Percentiles rank a stretch among this genome's conserved stretches.
phyloP scores from a whole-genome alignment of 805 yeast genomes.

The Yamadazyma laniorum region DNA sequence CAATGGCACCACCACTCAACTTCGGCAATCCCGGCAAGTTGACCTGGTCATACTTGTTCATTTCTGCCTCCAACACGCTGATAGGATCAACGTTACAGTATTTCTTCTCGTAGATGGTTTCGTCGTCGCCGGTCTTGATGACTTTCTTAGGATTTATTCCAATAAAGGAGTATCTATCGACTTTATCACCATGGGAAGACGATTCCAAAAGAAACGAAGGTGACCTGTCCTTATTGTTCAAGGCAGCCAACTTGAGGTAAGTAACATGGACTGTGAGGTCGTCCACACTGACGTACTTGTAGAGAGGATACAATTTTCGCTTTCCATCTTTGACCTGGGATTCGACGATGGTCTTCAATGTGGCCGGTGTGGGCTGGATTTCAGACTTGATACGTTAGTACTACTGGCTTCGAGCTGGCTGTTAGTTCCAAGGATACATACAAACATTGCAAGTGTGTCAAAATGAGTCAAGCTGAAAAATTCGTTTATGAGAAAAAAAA shows the following conservation, averaged over 20 bases:
- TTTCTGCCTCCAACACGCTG: constrained; percentile 67
- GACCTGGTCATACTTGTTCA: constrained; percentile 63
- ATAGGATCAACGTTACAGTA: constrained; percentile 74
- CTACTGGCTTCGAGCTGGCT: no score
- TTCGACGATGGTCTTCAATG: constrained; percentile 26
- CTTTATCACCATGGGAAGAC: constrained; percentile 83
- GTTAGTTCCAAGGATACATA: constrained; percentile 19
- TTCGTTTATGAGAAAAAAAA: no score
- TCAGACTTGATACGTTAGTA: constrained; percentile 20
- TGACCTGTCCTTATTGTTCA: constrained; percentile 48
- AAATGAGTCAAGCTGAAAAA: constrained; percentile 8
- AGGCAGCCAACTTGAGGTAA: constrained; percentile 75
- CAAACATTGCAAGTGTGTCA: constrained; percentile 16
- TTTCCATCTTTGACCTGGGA: constrained; percentile 12
- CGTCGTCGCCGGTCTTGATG: constrained; percentile 76
- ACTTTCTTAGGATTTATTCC: constrained; percentile 83
- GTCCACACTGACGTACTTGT: constrained; percentile 68
- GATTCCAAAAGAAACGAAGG: constrained; percentile 86
- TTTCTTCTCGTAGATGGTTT: constrained; percentile 23
- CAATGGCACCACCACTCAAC: constrained; percentile 94
- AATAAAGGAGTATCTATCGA: constrained; percentile 87
- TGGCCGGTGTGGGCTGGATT: constrained; percentile 38
- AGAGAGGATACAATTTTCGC: constrained; percentile 81
- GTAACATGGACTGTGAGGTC: constrained; percentile 88
- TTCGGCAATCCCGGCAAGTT: constrained; percentile 79